phyloP scores from a whole-genome alignment of 2,329 filamentous ascomycete species.

The Dryadomyces quercivorus region DNA sequence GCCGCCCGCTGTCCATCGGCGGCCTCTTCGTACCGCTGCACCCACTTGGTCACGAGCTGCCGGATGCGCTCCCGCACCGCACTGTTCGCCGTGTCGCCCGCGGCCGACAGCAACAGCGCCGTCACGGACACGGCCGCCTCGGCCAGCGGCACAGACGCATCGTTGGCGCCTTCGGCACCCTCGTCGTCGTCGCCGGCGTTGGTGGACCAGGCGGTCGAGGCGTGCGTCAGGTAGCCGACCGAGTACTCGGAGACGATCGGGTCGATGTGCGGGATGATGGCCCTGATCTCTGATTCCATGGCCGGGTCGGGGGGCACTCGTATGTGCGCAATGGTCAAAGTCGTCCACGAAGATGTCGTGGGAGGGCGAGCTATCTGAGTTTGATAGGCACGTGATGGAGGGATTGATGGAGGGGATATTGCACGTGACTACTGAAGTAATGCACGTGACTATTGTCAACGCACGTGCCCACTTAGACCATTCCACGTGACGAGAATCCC shows the following conservation, averaged over 20 bases:
- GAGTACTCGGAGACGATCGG: constrained; percentile 85
- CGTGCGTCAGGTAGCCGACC: constrained; percentile 87
- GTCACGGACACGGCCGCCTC: constrained; percentile 78
- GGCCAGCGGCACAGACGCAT: constrained; percentile 51
- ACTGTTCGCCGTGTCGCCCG: constrained; percentile 56
- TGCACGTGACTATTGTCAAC: too few species aligned
- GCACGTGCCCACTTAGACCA: too few species aligned
- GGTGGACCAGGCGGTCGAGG: constrained; percentile 67
- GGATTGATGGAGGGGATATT: neutral
- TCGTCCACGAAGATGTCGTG: neutral
- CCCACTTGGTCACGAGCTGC: constrained; percentile 80
- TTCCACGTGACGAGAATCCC: too few species aligned
- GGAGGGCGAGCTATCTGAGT: neutral
- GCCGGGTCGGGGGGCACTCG: too few species aligned
- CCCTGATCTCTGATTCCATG: constrained; percentile 83
- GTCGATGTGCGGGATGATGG: constrained; percentile 76
- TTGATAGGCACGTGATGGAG: neutral
- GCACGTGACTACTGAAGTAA: too few species aligned
- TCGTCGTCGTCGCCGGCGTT: constrained; percentile 42
- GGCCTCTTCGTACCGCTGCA: constrained; percentile 63
- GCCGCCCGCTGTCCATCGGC: neutral
- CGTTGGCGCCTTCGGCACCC: constrained; percentile 29
- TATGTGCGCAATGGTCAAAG: neutral
- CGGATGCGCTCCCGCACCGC: constrained; percentile 68
- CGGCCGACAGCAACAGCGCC: constrained; percentile 87